Conservation (phyloP, 257 asterid species). For the Oldenlandia corymbosa region DNA sequence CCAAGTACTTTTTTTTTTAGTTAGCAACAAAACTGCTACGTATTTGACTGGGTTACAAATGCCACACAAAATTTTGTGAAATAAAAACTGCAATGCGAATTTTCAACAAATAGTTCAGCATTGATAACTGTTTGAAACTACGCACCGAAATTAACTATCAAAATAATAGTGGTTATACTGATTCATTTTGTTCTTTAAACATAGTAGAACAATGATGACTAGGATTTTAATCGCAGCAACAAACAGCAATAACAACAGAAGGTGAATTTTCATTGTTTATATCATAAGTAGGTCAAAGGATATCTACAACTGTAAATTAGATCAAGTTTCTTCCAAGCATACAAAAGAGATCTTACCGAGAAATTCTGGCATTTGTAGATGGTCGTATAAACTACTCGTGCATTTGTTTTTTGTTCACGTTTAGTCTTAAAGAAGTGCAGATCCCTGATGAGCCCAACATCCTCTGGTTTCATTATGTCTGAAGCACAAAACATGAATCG, state of each 20-base stretch:
- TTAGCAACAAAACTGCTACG: background rate
- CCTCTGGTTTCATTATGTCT: slow-evolving; percentile 69
- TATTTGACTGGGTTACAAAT: background rate
- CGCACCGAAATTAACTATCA: background rate
- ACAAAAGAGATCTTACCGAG: slow-evolving; percentile 37
- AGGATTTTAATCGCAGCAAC: background rate
- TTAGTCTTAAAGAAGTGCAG: slow-evolving; percentile 57
- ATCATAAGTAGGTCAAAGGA: background rate
- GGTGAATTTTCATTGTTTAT: background rate
- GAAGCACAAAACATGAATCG: background rate
- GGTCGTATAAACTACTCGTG: slow-evolving; percentile 62
- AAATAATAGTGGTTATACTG: background rate
- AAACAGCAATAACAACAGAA: background rate
- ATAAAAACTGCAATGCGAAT: background rate
- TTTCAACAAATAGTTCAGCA: too few species aligned
- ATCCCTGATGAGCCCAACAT: slow-evolving; percentile 57
- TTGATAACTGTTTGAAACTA: background rate
- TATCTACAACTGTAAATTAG: background rate
- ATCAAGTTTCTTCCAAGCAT: background rate
- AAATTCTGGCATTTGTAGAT: slow-evolving; percentile 50
- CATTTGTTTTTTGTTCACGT: slow-evolving; percentile 32
- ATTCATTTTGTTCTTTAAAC: background rate
- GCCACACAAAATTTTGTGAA: background rate
- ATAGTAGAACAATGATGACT: background rate
- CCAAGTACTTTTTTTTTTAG: background rate